A percentile compares a stretch with the other conserved stretches of the same genome.
phyloP scores from a whole-genome alignment of 768 basidiomycete species.

The Russula ochroleuca region DNA sequence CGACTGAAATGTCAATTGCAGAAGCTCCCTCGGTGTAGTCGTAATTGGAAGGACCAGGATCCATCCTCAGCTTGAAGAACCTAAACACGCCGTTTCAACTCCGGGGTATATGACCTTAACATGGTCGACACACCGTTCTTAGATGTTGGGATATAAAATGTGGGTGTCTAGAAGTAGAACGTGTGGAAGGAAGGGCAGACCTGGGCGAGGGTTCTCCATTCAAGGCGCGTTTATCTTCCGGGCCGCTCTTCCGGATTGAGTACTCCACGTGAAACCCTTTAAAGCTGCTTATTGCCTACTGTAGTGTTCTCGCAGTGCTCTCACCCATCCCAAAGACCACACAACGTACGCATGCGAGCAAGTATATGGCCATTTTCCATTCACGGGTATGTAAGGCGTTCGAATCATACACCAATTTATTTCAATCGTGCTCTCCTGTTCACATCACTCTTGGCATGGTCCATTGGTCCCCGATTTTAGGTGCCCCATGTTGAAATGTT shows the following conservation, averaged over 20 bases:
- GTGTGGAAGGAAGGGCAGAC: background rate
- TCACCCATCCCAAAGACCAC: background rate
- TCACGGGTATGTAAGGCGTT: background rate
- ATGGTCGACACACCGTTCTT: background rate
- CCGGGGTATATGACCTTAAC: background rate
- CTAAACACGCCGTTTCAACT: conserved; percentile 5
- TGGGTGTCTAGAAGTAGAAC: background rate
- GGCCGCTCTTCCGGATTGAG: conserved; percentile 11
- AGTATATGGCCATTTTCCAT: background rate
- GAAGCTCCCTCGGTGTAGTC: conserved; percentile 91
- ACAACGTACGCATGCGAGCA: background rate
- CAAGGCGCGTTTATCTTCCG: background rate
- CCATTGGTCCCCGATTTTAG: background rate
- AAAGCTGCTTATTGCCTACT: too few species aligned
- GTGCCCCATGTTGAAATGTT: background rate
- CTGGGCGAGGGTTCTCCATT: conserved; percentile 9
- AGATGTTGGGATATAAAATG: background rate
- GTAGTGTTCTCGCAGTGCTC: too few species aligned
- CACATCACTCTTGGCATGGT: background rate
- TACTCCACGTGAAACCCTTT: too few species aligned
- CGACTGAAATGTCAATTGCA: conserved; percentile 63
- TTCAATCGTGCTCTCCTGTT: background rate
- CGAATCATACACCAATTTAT: background rate
- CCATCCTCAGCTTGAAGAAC: conserved; percentile 6
- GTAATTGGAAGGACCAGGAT: conserved; percentile 29